Percentiles rank a stretch among this genome's conserved stretches.
These are phyloP conservation scores for Xylariomycetidae sp. DNA, from an alignment of 2,329 filamentous ascomycete species.

Conservation along the genomic window DNA sequence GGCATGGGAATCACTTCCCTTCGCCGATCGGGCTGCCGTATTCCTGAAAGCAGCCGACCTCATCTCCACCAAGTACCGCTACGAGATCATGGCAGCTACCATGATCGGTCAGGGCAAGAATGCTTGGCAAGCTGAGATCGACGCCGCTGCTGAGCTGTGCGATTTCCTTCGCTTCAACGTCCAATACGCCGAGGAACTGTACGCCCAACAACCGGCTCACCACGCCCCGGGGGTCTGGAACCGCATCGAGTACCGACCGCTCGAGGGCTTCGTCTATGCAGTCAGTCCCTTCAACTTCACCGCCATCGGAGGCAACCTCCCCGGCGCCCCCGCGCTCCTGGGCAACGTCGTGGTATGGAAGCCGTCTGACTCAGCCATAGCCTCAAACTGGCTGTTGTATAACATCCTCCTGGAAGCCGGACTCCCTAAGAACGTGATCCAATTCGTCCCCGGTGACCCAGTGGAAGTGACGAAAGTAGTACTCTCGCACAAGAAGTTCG, in stretches of 20 bases:
- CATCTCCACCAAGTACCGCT: constrained; percentile 86
- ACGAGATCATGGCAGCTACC: constrained; percentile 92
- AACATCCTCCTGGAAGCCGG: constrained; percentile 88
- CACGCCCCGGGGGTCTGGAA: constrained; percentile 87
- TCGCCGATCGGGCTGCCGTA: constrained; percentile 84
- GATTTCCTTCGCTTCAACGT: constrained; percentile 96
- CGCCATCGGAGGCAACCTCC: constrained; percentile 84
- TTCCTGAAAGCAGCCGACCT: constrained; percentile 96
- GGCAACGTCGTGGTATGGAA: constrained; percentile 97
- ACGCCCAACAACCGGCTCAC: constrained; percentile 80
- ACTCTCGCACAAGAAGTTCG: constrained; percentile 73
- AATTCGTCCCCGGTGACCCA: constrained; percentile 87
- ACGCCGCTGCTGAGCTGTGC: constrained; percentile 83
- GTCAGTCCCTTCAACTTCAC: constrained; percentile 97
- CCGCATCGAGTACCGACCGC: constrained; percentile 78
- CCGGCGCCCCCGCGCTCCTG: constrained; percentile 77
- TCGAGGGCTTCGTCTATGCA: constrained; percentile 94
- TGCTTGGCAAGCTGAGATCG: constrained; percentile 98
- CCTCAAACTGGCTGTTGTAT: constrained; percentile 88
- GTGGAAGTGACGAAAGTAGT: constrained; percentile 76
- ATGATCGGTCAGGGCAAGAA: constrained; percentile 98
- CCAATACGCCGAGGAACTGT: constrained; percentile 86
- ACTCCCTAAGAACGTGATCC: constrained; percentile 82
- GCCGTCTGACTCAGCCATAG: constrained; percentile 82
- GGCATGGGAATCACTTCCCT: constrained; percentile 81